phyloP scores from a whole-genome alignment of 768 basidiomycete species.

The Tubosaeta sp. region DNA sequence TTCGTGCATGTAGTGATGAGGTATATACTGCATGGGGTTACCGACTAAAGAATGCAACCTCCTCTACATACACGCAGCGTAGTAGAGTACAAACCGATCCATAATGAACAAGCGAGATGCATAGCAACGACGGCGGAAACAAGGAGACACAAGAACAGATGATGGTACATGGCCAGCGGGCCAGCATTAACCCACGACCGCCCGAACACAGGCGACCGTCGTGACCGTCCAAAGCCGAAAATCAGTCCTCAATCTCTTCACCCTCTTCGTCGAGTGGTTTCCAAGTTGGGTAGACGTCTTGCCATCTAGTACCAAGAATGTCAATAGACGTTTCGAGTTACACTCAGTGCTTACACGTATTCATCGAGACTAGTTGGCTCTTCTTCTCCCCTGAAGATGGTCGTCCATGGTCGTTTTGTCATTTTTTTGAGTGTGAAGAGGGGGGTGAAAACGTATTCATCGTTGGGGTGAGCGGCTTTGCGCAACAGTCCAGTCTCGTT shows the following conservation, averaged over 20 bases:
- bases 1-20: neutral
- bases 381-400: slow-evolving; percentile 4
- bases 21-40: neutral
- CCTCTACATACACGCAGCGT: slow-evolving; percentile 1
- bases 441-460: slow-evolving; percentile 6
- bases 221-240: neutral
- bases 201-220: too few relatives aligned
- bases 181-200: too few relatives aligned
- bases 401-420: neutral
- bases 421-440: slow-evolving; percentile 9
- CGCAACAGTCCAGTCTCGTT: neutral
- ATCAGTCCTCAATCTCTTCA: neutral
- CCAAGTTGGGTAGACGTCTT: slow-evolving; percentile 16
- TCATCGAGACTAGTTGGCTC: neutral
- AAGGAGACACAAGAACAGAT: neutral
- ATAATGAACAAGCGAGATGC: neutral
- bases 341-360: slow-evolving; percentile 1
- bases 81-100: neutral
- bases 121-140: neutral
- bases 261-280: slow-evolving; percentile 18
- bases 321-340: neutral
- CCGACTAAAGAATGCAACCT: neutral
- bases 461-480: neutral
- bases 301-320: slow-evolving; percentile 6
- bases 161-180: too few relatives aligned